Percentiles rank a stretch among this genome's conserved stretches.
These are phyloP conservation scores for Rhytidiadelphus loreus DNA, from an alignment of 225 moss, liverwort and hornwort genomes.

Conservation along the genomic window DNA sequence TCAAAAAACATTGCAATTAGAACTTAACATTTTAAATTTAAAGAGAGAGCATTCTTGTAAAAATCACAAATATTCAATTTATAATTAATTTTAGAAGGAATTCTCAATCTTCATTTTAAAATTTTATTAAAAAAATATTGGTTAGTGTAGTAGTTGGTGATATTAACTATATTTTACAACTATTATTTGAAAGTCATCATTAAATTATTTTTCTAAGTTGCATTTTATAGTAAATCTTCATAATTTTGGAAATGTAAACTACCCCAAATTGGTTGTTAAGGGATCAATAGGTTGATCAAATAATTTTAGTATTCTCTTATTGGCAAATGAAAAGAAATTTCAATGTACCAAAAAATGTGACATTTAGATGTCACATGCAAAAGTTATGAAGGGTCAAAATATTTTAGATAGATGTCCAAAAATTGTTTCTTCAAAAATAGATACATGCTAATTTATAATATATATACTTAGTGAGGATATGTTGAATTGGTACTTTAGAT, in stretches of 20 bases:
- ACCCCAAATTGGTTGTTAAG: accelerated
- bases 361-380: background rate
- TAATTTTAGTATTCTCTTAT: background rate
- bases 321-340: background rate
- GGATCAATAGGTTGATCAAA: background rate
- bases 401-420: background rate
- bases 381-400: background rate
- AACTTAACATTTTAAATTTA: too few relatives aligned
- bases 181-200: background rate
- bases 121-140: background rate
- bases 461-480: background rate
- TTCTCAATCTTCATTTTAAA: background rate
- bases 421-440: background rate
- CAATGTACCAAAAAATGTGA: accelerated
- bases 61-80: background rate
- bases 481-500: background rate
- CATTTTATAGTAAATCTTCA: background rate
- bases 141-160: background rate
- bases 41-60: background rate
- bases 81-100: background rate
- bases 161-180: background rate
- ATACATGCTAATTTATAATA: background rate
- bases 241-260: background rate
- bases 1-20: too few relatives aligned
- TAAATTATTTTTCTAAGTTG: background rate